Conservation (phyloP, 225 moss, liverwort and hornwort species). For the Antitrichia curtipendula region DNA sequence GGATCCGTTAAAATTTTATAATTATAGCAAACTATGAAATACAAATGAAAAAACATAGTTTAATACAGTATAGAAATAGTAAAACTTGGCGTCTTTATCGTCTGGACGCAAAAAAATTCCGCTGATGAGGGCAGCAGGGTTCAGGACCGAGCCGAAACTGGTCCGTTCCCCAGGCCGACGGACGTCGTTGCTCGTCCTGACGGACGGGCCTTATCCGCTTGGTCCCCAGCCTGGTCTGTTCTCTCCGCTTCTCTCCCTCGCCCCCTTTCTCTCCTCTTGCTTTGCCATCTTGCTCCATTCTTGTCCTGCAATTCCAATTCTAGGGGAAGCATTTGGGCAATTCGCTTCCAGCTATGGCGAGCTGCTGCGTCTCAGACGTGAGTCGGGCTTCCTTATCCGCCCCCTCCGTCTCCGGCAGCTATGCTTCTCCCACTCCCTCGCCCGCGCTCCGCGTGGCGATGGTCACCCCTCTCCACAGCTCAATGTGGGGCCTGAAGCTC, state of each 20-base stretch:
- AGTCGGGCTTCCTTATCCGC: neutral
- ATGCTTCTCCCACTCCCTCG: neutral
- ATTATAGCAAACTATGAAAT: neutral
- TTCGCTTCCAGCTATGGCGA: neutral
- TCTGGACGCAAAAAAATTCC: no score
- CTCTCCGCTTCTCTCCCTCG: neutral
- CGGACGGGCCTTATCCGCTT: neutral
- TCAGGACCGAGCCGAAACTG: neutral
- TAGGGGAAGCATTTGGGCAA: neutral
- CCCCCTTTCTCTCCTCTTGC: neutral
- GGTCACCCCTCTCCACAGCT: constrained; percentile 20
- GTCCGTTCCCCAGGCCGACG: neutral
- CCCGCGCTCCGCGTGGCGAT: neutral
- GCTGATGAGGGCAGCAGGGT: no score
- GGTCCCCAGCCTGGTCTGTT: neutral
- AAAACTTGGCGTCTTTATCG: no score
- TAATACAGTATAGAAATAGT: no score
- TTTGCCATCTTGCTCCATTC: neutral
- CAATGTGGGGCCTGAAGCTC: constrained; percentile 48
- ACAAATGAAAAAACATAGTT: neutral
- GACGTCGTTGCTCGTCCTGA: neutral
- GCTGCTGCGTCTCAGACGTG: constrained; percentile 2
- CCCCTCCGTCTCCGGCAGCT: constrained; percentile 4
- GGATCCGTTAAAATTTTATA: neutral
- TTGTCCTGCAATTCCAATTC: neutral